Conservation (phyloP, 441 rosid genomes). For the Erodium trifolium region DNA sequence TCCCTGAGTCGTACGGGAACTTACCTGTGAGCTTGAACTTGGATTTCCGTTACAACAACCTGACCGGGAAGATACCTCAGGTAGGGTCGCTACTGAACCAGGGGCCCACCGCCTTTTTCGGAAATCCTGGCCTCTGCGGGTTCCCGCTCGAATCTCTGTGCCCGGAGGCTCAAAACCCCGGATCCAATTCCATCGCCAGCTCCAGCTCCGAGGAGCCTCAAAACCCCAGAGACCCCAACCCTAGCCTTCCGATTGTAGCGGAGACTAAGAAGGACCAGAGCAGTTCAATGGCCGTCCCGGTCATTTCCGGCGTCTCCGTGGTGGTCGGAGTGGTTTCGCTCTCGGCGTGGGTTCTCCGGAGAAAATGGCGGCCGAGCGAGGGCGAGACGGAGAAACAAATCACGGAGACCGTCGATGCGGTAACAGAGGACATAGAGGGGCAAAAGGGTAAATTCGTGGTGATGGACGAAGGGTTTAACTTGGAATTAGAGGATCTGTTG, state of each 20-base stretch:
- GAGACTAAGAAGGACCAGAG: no score
- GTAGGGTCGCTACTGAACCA: constrained; percentile 83
- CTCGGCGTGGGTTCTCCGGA: no score
- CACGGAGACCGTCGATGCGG: no score
- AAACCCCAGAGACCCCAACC: background rate
- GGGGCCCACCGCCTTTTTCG: constrained; percentile 87
- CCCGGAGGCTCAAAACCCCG: background rate
- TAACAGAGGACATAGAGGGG: constrained; percentile 22
- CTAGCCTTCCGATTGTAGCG: no score
- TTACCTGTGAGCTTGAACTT: constrained; percentile 56
- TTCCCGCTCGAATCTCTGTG: constrained; percentile 53
- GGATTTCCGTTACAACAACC: constrained; percentile 64
- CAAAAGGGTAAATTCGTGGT: constrained; percentile 77
- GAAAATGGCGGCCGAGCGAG: constrained; percentile 16
- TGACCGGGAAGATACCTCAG: constrained; percentile 88
- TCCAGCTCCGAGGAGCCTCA: background rate
- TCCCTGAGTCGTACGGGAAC: constrained; percentile 67
- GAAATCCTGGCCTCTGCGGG: constrained; percentile 69
- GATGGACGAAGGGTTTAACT: constrained; percentile 71
- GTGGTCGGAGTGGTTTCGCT: no score
- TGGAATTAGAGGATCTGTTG: constrained; percentile 79
- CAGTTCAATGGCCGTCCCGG: no score
- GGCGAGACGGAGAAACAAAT: constrained; percentile 24
- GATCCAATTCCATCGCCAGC: background rate
- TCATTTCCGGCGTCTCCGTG: no score